phyloP scores from a whole-genome alignment of 225 moss, liverwort and hornwort species.

The Ulota crispa region DNA sequence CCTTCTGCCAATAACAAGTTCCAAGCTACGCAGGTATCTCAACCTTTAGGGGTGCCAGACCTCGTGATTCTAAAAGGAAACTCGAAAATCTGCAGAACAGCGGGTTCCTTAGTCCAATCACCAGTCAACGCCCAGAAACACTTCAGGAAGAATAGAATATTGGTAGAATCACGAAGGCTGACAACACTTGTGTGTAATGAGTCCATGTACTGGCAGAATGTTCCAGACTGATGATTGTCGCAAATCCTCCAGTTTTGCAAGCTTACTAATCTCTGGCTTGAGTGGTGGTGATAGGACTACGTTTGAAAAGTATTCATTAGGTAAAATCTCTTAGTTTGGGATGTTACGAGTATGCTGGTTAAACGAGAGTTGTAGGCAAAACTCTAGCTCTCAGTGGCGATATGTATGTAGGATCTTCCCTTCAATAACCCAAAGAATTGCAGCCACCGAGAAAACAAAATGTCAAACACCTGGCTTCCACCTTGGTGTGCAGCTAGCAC shows the following conservation, averaged over 20 bases:
- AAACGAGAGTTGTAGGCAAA: constrained; percentile 23
- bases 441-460: constrained; percentile 25
- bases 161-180: background rate
- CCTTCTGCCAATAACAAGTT: background rate
- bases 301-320: constrained; percentile 28
- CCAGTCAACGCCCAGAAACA: background rate
- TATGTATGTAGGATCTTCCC: constrained; percentile 18
- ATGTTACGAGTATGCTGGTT: constrained; percentile 28
- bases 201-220: constrained; percentile 2
- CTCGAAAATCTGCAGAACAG: background rate
- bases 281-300: constrained; percentile 41
- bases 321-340: constrained; percentile 24
- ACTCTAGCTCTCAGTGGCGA: constrained; percentile 17
- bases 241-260: background rate
- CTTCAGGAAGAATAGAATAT: background rate
- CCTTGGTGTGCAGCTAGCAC: constrained; percentile 52
- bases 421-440: constrained; percentile 30
- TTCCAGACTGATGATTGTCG: constrained; percentile 2
- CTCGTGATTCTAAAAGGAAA: background rate
- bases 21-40: background rate
- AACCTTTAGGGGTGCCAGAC: background rate
- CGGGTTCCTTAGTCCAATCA: background rate
- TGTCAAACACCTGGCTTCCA: constrained; percentile 55
- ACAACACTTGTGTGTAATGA: background rate
- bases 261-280: constrained; percentile 31